Conservation (phyloP, 768 basidiomycete species). For the Gelatoporia subvermispora region DNA sequence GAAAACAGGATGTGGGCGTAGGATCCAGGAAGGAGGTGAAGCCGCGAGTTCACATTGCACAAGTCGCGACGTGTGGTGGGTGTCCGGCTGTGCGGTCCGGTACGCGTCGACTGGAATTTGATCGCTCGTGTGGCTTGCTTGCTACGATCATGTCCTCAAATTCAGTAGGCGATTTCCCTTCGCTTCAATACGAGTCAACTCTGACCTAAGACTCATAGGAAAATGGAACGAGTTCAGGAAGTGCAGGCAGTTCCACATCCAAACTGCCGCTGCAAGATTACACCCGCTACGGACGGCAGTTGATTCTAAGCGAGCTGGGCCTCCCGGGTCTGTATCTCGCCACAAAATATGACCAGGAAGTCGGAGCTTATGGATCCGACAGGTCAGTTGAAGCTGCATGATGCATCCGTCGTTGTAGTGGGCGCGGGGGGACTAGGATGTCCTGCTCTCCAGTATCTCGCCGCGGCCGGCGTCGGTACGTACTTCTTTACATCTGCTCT, state of each 20-base stretch:
- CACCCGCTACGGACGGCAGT: conserved; percentile 89
- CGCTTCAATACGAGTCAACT: too few relatives aligned
- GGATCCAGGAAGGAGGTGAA: too few relatives aligned
- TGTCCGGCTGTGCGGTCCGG: too few relatives aligned
- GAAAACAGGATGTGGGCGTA: too few relatives aligned
- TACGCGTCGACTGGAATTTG: too few relatives aligned
- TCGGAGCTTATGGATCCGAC: not conserved
- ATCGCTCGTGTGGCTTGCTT: too few relatives aligned
- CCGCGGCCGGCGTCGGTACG: conserved; percentile 87
- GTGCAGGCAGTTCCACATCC: not conserved
- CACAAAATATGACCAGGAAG: not conserved
- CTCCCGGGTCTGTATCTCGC: conserved; percentile 54
- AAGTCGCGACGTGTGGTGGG: too few relatives aligned
- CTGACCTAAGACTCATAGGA: too few relatives aligned
- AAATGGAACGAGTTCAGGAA: too few relatives aligned
- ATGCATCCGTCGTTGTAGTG: conserved; percentile 76
- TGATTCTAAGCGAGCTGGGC: conserved; percentile 90
- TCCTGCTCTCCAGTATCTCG: conserved; percentile 91
- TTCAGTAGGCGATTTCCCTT: too few relatives aligned
- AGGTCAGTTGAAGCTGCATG: conserved; percentile 83
- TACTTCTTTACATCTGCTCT: not conserved
- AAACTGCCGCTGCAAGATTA: conserved; percentile 57
- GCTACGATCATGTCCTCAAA: too few relatives aligned
- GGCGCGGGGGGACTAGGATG: conserved; percentile 97
- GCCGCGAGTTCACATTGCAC: too few relatives aligned